Conservation (phyloP, 495 filamentous ascomycete species). For the Neurospora discreta region DNA sequence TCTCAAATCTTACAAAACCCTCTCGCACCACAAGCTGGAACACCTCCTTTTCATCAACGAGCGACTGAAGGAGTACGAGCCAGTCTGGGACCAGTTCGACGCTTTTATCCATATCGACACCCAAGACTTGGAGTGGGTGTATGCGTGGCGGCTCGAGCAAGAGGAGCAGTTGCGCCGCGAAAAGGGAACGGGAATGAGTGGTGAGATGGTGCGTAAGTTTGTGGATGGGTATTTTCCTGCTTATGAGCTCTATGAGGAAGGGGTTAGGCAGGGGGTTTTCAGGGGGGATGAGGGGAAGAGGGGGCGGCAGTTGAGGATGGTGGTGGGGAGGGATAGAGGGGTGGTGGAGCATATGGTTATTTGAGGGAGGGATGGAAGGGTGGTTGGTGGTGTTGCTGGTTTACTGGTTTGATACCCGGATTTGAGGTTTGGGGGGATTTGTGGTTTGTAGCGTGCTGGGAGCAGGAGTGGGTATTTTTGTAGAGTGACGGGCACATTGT, state of each 20-base stretch:
- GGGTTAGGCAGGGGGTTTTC: slow-evolving; percentile 54
- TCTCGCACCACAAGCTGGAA: slow-evolving; percentile 49
- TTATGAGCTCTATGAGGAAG: slow-evolving; percentile 64
- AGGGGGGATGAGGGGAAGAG: slow-evolving; percentile 19
- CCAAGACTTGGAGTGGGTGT: slow-evolving; percentile 63
- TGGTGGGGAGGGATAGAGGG: slow-evolving; percentile 56
- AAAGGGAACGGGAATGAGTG: slow-evolving; percentile 57
- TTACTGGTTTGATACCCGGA: background rate
- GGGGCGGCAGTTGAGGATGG: slow-evolving; percentile 56
- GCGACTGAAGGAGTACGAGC: slow-evolving; percentile 57
- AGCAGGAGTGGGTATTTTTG: background rate
- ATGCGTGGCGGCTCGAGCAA: slow-evolving; percentile 78
- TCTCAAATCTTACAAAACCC: slow-evolving; percentile 31
- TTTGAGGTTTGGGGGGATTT: no score
- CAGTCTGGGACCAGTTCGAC: slow-evolving; percentile 60
- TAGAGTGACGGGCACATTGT: background rate
- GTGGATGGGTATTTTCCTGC: slow-evolving; percentile 50
- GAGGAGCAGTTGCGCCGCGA: slow-evolving; percentile 53
- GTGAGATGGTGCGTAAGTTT: slow-evolving; percentile 39
- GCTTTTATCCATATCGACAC: slow-evolving; percentile 87
- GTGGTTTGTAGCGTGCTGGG: background rate
- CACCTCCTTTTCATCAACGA: slow-evolving; percentile 66
- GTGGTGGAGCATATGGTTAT: slow-evolving; percentile 47
- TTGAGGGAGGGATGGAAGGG: slow-evolving; percentile 22
- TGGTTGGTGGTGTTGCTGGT: no score